phyloP scores from a whole-genome alignment of 2,329 filamentous ascomycete species.

The Knufia petricola region DNA sequence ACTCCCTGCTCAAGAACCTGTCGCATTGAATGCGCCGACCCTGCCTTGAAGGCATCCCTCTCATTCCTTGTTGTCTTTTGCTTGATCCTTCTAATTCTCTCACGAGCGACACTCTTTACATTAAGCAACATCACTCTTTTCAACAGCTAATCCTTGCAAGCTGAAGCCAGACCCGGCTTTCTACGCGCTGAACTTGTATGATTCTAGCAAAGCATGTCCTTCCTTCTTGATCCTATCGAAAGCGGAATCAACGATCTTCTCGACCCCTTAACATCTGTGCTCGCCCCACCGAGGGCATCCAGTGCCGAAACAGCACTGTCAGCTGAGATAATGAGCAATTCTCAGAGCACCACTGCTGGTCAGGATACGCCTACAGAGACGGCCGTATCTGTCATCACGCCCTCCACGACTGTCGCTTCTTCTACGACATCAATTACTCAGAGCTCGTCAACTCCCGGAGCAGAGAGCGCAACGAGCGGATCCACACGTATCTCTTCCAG shows the following conservation, averaged over 20 bases:
- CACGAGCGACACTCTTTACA: neutral
- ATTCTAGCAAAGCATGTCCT: neutral
- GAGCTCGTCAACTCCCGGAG: neutral
- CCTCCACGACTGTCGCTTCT: neutral
- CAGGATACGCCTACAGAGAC: neutral
- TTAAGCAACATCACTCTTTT: neutral
- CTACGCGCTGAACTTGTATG: too few relatives aligned
- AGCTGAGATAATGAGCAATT: neutral
- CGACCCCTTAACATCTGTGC: neutral
- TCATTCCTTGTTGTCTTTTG: neutral
- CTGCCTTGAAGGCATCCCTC: constrained; percentile 3
- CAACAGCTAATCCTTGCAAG: neutral
- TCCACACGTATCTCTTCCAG: neutral
- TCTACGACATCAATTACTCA: neutral
- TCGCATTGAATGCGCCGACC: neutral
- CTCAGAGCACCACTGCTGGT: neutral
- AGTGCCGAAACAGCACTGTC: neutral
- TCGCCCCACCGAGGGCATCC: neutral
- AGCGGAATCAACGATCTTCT: constrained; percentile 3
- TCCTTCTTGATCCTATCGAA: constrained; percentile 3
- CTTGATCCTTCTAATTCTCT: neutral
- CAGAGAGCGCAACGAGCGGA: neutral
- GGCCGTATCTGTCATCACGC: neutral
- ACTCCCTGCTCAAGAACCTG: neutral
- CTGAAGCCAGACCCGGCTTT: too few relatives aligned